These are phyloP conservation scores for Aspergillus ustus DNA, from an alignment of 2,329 filamentous ascomycete species.

Conservation along the genomic window DNA sequence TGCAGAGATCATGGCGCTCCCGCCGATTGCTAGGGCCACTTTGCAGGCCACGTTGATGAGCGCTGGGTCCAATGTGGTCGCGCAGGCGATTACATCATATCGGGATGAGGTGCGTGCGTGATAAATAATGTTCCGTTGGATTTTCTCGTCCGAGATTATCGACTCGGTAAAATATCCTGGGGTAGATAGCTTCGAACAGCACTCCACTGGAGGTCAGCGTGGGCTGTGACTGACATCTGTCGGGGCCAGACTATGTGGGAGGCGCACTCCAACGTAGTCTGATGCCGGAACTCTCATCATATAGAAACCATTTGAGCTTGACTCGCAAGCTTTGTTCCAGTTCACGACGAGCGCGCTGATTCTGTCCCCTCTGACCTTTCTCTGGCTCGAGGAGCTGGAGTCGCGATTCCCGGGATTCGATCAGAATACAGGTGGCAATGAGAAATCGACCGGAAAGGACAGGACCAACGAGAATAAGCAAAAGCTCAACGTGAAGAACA, in stretches of 20 bases:
- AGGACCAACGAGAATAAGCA: slow-evolving; percentile 15
- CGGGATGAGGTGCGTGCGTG: slow-evolving; percentile 44
- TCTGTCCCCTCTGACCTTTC: slow-evolving; percentile 61
- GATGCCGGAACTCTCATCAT: neutral
- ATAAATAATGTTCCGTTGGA: slow-evolving; percentile 15
- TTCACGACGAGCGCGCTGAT: slow-evolving; percentile 60
- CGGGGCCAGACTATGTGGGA: neutral
- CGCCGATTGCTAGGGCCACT: slow-evolving; percentile 58
- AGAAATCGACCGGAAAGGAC: slow-evolving; percentile 10
- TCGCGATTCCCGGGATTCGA: slow-evolving; percentile 54
- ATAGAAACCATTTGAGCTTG: slow-evolving; percentile 52
- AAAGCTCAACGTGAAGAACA: slow-evolving; percentile 37
- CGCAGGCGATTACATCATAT: slow-evolving; percentile 59
- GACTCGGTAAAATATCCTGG: neutral
- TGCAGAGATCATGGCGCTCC: slow-evolving; percentile 33
- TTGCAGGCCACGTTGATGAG: slow-evolving; percentile 59
- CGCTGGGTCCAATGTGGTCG: slow-evolving; percentile 59
- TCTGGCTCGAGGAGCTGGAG: slow-evolving; percentile 63
- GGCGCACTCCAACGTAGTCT: neutral
- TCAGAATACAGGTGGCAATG: slow-evolving; percentile 20
- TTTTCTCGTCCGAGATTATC: neutral
- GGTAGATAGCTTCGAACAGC: neutral
- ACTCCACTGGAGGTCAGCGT: neutral
- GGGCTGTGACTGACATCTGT: neutral
- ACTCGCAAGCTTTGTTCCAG: slow-evolving; percentile 55